A percentile compares a stretch with the other conserved stretches of the same genome.
Conservation (phyloP, 2,329 filamentous ascomycete species). For the Aureobasidium sp. region DNA sequence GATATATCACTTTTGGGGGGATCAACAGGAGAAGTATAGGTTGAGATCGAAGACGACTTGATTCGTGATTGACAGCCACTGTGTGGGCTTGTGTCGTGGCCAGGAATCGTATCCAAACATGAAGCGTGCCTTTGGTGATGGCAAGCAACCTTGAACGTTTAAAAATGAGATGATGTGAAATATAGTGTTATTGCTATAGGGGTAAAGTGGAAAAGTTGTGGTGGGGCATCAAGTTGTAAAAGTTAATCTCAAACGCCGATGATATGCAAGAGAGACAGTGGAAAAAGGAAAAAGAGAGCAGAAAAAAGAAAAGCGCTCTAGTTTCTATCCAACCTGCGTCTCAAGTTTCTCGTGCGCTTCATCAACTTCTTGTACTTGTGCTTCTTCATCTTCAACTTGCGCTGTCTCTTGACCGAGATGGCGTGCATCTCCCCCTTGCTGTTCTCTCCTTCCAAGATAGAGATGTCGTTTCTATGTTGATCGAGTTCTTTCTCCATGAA, state of each 20-base stretch:
- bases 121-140: too few species aligned
- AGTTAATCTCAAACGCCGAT: constrained; percentile 6
- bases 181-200: not conserved
- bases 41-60: too few species aligned
- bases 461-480: constrained; percentile 9
- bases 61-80: too few species aligned
- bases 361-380: constrained; percentile 99
- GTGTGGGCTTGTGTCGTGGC: too few species aligned
- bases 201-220: not conserved
- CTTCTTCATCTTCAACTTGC: constrained; percentile 99
- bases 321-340: constrained; percentile 62
- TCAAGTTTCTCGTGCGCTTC: constrained; percentile 80
- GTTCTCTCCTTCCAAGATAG: constrained; percentile 35
- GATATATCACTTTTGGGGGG: too few species aligned
- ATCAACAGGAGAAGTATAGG: too few species aligned
- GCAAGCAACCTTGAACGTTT: not conserved
- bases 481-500: constrained; percentile 32
- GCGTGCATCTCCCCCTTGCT: constrained; percentile 59
- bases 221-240: constrained; percentile 12
- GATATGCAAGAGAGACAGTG: not conserved
- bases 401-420: constrained; percentile 85
- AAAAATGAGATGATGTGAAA: not conserved
- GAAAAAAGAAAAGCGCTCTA: not conserved
- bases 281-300: not conserved
- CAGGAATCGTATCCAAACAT: too few species aligned